Evolutionary conservation across 495 filamentous ascomycete species (phyloP).

Genomic region (Hypoxylon fuscum): DNA sequence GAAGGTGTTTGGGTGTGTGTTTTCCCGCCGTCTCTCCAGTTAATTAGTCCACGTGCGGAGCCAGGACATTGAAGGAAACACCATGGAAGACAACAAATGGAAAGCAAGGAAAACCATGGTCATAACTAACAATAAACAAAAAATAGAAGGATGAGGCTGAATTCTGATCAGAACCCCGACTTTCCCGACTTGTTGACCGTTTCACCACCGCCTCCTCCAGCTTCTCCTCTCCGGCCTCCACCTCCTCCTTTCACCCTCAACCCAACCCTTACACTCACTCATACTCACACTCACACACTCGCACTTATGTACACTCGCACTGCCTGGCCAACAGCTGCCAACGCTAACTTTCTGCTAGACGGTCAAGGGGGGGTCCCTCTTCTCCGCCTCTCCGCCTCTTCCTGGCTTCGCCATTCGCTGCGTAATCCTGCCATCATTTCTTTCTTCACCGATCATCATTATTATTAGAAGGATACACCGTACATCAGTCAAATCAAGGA

Average conservation of each 20-base stretch:
- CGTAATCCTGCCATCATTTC: conserved; percentile 37
- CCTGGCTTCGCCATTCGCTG: conserved; percentile 18
- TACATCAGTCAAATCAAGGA: conserved; percentile 12
- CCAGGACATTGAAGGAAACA: background rate
- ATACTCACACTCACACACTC: too few relatives aligned
- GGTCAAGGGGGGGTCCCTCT: background rate
- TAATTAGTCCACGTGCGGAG: conserved; percentile 9
- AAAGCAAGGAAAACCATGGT: background rate
- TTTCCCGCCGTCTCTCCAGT: too few relatives aligned
- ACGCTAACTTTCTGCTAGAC: conserved; percentile 17
- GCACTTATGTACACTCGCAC: background rate
- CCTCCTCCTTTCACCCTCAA: background rate
- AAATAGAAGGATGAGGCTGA: conserved; percentile 37
- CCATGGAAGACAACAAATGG: background rate
- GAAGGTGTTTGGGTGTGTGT: too few relatives aligned
- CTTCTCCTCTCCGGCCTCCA: background rate
- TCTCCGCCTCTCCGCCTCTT: conserved; percentile 19
- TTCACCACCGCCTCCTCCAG: background rate
- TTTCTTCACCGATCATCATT: conserved; percentile 8
- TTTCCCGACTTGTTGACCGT: conserved; percentile 5
- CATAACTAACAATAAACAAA: background rate
- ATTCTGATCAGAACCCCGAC: conserved; percentile 14
- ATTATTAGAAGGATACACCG: conserved; percentile 6
- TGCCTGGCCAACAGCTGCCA: conserved; percentile 16
- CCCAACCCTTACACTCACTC: background rate